Percentiles rank a stretch among this genome's conserved stretches.
Conservation (phyloP, 768 basidiomycete species). For the Kwoniella europaea region DNA sequence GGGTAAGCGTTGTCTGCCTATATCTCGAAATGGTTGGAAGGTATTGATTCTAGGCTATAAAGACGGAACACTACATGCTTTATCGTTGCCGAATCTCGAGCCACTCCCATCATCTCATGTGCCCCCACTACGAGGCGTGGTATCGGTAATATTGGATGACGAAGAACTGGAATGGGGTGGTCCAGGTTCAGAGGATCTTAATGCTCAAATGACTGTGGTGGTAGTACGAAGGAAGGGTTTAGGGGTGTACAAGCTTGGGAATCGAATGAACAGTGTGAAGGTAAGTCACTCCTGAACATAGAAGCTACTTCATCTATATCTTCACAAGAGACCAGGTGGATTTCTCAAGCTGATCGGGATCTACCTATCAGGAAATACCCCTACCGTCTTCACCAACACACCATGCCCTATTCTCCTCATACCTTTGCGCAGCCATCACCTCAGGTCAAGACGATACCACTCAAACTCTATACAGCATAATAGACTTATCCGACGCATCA, state of each 20-base stretch:
- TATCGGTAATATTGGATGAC: conserved; percentile 82
- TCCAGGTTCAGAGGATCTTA: conserved; percentile 37
- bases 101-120: conserved; percentile 67
- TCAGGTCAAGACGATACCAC: conserved; percentile 16
- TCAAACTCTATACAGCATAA: conserved; percentile 67
- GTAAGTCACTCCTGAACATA: too few relatives aligned
- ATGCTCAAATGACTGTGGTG: conserved; percentile 53
- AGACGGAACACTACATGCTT: conserved; percentile 70
- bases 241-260: conserved; percentile 56
- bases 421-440: conserved; percentile 50
- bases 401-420: conserved; percentile 42
- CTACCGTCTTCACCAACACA: conserved; percentile 51
- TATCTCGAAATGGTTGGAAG: too few relatives aligned
- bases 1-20: conserved; percentile 61
- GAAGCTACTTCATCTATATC: too few relatives aligned
- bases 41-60: too few relatives aligned
- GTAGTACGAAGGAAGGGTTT: conserved; percentile 56
- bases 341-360: too few relatives aligned
- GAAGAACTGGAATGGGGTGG: conserved; percentile 60
- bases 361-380: conserved; percentile 53
- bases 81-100: conserved; percentile 79
- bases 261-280: conserved; percentile 43
- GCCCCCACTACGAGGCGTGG: conserved; percentile 79
- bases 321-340: too few relatives aligned
- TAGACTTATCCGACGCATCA: conserved; percentile 75